Percentiles rank a stretch among this genome's conserved stretches.
Conservation (phyloP, 2,329 filamentous ascomycete genomes). For the Apiospora marii region DNA sequence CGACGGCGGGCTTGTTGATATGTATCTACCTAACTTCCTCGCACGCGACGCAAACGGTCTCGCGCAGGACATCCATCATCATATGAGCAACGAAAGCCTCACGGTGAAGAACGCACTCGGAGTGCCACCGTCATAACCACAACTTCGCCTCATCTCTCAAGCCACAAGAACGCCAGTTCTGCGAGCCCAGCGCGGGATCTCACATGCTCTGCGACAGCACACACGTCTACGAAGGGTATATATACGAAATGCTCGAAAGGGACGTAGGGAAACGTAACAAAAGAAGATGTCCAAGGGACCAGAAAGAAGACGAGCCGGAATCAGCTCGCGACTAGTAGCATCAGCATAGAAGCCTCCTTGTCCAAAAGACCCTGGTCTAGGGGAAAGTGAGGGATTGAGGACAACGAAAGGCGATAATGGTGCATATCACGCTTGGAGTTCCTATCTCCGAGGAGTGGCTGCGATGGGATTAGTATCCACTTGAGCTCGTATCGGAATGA, state of each 20-base stretch:
- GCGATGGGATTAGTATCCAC: constrained; percentile 26
- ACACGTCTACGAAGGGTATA: constrained; percentile 21
- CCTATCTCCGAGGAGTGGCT: constrained; percentile 45
- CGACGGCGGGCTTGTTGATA: neutral
- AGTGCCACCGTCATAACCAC: neutral
- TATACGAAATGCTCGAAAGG: constrained; percentile 18
- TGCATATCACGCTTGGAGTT: constrained; percentile 32
- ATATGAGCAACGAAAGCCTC: neutral
- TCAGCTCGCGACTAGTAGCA: neutral
- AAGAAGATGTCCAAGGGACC: constrained; percentile 7
- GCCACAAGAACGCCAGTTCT: constrained; percentile 10
- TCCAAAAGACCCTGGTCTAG: neutral
- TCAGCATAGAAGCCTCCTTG: neutral
- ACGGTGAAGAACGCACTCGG: neutral
- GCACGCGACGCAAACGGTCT: neutral
- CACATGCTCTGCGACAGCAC: constrained; percentile 18
- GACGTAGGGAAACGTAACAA: neutral
- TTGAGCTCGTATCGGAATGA: neutral
- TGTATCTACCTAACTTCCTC: neutral
- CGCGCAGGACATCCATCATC: neutral
- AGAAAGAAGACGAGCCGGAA: neutral
- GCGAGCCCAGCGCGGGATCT: neutral
- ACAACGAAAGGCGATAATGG: neutral
- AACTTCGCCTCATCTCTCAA: constrained; percentile 10
- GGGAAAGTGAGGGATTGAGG: too few species aligned